Conservation (phyloP, 2,329 filamentous ascomycete genomes). For the Ascochyta lentis region DNA sequence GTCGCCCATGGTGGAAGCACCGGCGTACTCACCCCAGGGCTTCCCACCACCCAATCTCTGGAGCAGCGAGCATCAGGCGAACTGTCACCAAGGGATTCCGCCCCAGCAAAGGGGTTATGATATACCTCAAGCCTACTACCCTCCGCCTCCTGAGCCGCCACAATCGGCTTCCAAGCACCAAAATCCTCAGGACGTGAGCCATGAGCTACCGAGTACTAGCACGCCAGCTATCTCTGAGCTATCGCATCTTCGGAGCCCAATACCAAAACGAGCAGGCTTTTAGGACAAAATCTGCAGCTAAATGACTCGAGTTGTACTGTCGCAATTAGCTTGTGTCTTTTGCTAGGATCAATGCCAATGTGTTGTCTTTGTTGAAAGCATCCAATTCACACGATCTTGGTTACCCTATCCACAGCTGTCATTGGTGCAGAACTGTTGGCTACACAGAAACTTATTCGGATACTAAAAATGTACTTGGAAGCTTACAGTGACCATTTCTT, state of each 20-base stretch:
- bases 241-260: conserved; percentile 2
- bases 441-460: too few relatives aligned
- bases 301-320: too few relatives aligned
- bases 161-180: neutral
- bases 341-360: too few relatives aligned
- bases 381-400: too few relatives aligned
- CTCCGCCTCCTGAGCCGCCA: conserved; percentile 1
- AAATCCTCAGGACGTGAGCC: neutral
- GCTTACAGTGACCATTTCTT: too few relatives aligned
- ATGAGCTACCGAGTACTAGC: conserved; percentile 1
- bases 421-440: too few relatives aligned
- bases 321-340: too few relatives aligned
- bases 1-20: conserved; percentile 15
- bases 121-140: neutral
- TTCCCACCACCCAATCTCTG: conserved; percentile 3
- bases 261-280: neutral
- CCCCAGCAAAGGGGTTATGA: neutral
- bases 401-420: too few relatives aligned
- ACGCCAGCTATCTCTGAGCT: conserved; percentile 7
- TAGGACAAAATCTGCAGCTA: neutral
- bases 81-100: neutral
- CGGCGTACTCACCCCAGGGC: conserved; percentile 19
- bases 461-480: too few relatives aligned
- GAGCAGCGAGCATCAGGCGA: neutral
- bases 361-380: too few relatives aligned